A percentile compares a stretch with the other conserved stretches of the same genome.
Conservation (phyloP, 75 land plant species). For the Selaginella tamariscina region DNA sequence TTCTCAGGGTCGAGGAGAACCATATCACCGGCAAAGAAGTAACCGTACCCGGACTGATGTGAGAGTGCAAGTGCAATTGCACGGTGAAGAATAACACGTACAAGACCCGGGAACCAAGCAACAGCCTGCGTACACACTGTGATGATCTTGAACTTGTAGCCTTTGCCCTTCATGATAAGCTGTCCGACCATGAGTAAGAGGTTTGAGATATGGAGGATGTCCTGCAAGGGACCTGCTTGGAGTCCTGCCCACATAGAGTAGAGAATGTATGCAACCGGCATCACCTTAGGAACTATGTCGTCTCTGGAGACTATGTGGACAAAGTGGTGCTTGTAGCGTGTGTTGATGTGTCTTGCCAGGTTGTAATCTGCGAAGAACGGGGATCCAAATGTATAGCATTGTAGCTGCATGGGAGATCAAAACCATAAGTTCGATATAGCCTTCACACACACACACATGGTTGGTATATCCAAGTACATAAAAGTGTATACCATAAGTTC, state of each 20-base stretch:
- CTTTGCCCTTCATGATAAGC: constrained; percentile 4
- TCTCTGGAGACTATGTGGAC: constrained; percentile 32
- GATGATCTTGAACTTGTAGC: constrained; percentile 8
- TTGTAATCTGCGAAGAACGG: constrained; percentile 36
- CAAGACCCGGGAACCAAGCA: constrained; percentile 22
- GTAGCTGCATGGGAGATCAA: too few species aligned
- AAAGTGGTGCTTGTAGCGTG: constrained; percentile 31
- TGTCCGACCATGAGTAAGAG: constrained; percentile 15
- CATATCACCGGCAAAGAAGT: constrained; percentile 35
- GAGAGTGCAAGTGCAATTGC: constrained; percentile 32
- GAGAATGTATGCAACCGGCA: constrained; percentile 28
- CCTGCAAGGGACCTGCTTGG: constrained; percentile 27
- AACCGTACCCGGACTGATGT: constrained; percentile 28
- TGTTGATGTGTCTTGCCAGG: constrained; percentile 32
- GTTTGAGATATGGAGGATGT: constrained; percentile 20
- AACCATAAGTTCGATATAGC: too few species aligned
- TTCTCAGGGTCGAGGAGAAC: constrained; percentile 26
- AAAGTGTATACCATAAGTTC: too few species aligned
- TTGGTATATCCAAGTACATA: too few species aligned
- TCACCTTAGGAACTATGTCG: constrained; percentile 35
- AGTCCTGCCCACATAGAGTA: constrained; percentile 33
- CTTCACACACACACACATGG: too few species aligned
- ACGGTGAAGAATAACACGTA: constrained; percentile 27
- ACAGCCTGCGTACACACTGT: constrained; percentile 20
- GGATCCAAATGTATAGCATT: constrained; percentile 41